phyloP scores from a whole-genome alignment of 129 eudicot genomes.

The Artemisia tridentata region DNA sequence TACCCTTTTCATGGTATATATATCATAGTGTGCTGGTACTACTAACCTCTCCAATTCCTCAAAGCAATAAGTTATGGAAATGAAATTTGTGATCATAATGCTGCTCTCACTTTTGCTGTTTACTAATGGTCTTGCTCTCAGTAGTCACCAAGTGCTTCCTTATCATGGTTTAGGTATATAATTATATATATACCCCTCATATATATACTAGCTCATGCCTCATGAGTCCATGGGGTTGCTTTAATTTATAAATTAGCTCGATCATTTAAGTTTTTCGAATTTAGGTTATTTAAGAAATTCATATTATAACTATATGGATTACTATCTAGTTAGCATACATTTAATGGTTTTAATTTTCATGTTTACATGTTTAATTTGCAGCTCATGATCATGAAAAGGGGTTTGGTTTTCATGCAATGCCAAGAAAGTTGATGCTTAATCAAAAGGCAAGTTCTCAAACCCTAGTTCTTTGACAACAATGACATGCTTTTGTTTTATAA shows the following conservation, averaged over 20 bases:
- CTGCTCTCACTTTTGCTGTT: constrained; percentile 31
- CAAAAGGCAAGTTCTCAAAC: constrained; percentile 21
- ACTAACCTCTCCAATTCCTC: constrained; percentile 7
- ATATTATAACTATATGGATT: too few relatives aligned
- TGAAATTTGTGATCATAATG: constrained; percentile 4
- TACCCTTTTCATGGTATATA: constrained; percentile 13
- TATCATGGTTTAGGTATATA: constrained; percentile 36
- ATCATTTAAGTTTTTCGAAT: too few relatives aligned
- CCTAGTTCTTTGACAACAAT: neutral
- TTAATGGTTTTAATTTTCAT: neutral
- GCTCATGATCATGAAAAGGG: constrained; percentile 15
- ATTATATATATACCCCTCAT: neutral
- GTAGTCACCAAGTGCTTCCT: constrained; percentile 17
- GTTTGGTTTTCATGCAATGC: constrained; percentile 13
- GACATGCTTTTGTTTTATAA: neutral
- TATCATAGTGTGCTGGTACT: neutral
- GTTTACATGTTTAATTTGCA: constrained; percentile 22
- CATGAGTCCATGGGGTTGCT: too few relatives aligned
- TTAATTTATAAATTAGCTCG: too few relatives aligned
- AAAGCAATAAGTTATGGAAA: constrained; percentile 18
- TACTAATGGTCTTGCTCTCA: constrained; percentile 21
- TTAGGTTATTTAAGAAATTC: too few relatives aligned
- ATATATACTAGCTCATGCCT: constrained; percentile 1
- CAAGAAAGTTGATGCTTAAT: constrained; percentile 26
- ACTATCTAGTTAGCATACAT: too few relatives aligned